Evolutionary conservation across 495 filamentous ascomycete species (phyloP).

Genomic region (Astrocystis sublimbata): DNA sequence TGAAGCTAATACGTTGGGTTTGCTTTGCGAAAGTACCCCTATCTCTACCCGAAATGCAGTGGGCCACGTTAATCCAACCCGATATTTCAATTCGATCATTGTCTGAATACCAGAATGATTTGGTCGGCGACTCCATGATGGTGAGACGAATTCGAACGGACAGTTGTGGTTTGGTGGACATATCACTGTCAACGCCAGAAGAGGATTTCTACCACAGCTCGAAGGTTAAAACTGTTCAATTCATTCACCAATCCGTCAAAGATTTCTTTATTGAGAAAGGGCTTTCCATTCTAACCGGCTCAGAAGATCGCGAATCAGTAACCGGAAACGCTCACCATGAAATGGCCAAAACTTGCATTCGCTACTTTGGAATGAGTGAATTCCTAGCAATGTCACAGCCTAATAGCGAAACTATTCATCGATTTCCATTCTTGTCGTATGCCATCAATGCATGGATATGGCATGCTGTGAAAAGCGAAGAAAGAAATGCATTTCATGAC

Average conservation of each 20-base stretch:
- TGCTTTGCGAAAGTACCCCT: slow-evolving; percentile 21
- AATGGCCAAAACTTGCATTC: slow-evolving; percentile 25
- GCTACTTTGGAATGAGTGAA: slow-evolving; percentile 25
- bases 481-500: neutral
- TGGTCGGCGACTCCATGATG: neutral
- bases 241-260: slow-evolving; percentile 46
- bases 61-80: neutral
- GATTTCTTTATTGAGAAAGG: slow-evolving; percentile 38
- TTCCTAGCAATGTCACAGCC: neutral
- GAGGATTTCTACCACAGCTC: slow-evolving; percentile 28
- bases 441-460: neutral
- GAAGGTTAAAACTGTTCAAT: slow-evolving; percentile 32
- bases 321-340: slow-evolving; percentile 22
- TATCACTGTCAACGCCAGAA: neutral
- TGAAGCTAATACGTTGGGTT: slow-evolving; percentile 2
- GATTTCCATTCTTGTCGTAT: neutral
- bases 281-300: neutral
- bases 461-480: neutral
- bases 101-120: neutral
- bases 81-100: neutral
- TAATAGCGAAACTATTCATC: too few relatives aligned
- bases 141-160: neutral
- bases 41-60: slow-evolving; percentile 20
- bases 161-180: neutral
- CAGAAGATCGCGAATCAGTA: slow-evolving; percentile 11